Percentiles rank a stretch among this genome's conserved stretches.
phyloP scores from a whole-genome alignment of 2,329 filamentous ascomycete genomes.

The Claviceps arundinis region DNA sequence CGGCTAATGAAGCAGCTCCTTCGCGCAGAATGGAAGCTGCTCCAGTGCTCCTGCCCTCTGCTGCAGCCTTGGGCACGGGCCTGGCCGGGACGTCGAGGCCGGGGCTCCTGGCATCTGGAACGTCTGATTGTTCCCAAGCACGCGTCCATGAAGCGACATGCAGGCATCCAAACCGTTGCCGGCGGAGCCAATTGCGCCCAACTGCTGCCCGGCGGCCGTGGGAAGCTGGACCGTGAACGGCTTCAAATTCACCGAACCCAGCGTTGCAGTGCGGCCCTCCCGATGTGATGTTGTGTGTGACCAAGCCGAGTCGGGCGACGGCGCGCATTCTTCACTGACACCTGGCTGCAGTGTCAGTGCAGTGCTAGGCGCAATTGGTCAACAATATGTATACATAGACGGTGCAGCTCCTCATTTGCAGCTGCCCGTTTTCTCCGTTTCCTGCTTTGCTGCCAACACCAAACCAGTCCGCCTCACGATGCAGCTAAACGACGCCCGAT shows the following conservation, averaged over 20 bases:
- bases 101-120: too few species aligned
- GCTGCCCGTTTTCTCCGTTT: neutral
- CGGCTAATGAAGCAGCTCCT: too few species aligned
- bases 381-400: neutral
- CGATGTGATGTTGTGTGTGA: too few species aligned
- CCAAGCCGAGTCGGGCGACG: too few species aligned
- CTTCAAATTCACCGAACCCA: neutral
- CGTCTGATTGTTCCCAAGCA: neutral
- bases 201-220: too few species aligned
- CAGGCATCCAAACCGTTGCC: neutral
- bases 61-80: too few species aligned
- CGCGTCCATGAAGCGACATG: neutral
- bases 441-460: constrained; percentile 7
- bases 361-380: neutral
- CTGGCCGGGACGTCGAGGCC: too few species aligned
- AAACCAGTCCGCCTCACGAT: constrained; percentile 10
- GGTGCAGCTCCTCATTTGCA: neutral
- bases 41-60: too few species aligned
- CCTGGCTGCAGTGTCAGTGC: neutral
- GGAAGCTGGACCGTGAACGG: too few species aligned
- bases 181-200: neutral
- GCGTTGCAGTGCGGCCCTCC: neutral
- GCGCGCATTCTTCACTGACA: neutral
- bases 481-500: constrained; percentile 8
- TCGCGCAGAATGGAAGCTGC: too few species aligned